Percentiles rank a stretch among this genome's conserved stretches.
phyloP scores from a whole-genome alignment of 805 yeast genomes.

The Monosporozyma servazzii region DNA sequence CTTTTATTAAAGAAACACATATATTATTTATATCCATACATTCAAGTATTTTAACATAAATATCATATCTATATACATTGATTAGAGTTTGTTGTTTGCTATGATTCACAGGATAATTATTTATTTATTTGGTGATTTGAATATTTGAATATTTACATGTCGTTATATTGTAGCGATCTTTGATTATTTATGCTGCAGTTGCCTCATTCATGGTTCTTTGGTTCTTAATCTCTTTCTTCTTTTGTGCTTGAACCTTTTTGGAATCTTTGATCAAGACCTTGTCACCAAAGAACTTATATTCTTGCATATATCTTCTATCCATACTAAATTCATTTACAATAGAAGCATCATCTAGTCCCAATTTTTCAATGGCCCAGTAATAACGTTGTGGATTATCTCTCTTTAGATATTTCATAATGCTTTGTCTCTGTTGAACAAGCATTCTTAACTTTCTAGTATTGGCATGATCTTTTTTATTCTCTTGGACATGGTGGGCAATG shows the following conservation, averaged over 20 bases:
- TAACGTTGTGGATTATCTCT: conserved; percentile 72
- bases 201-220: conserved; percentile 29
- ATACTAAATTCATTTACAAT: conserved; percentile 73
- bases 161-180: not conserved
- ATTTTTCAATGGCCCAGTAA: conserved; percentile 74
- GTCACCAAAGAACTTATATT: conserved; percentile 71
- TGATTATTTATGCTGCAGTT: not conserved
- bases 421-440: conserved; percentile 84
- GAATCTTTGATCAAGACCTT: conserved; percentile 47
- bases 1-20: not conserved
- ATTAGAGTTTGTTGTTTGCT: not conserved
- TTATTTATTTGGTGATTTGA: not conserved
- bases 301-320: conserved; percentile 70
- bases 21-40: not conserved
- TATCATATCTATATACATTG: not conserved
- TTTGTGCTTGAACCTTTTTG: conserved; percentile 38
- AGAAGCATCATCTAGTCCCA: conserved; percentile 77
- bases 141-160: not conserved
- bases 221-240: conserved; percentile 39
- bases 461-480: conserved; percentile 61
- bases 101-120: too few relatives aligned
- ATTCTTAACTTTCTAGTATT: conserved; percentile 67
- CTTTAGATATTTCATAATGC: conserved; percentile 71
- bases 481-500: conserved; percentile 62
- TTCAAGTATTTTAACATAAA: not conserved